A percentile compares a stretch with the other conserved stretches of the same genome.
Conservation (phyloP, 208 protist genomes). For the Leishmania arabica region DNA sequence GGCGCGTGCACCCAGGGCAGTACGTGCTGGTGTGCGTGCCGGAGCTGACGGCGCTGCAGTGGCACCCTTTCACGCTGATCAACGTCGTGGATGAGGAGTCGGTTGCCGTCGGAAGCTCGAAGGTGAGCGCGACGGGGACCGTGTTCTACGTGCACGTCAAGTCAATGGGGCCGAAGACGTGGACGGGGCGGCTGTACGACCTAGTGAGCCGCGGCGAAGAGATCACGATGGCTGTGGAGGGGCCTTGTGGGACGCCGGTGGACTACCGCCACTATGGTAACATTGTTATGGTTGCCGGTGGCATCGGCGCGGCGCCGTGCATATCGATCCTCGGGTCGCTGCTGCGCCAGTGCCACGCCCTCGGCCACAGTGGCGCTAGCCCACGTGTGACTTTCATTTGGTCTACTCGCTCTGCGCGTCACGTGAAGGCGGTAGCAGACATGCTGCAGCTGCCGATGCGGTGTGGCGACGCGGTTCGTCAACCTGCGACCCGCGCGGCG, state of each 20-base stretch:
- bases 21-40: slow-evolving; percentile 65
- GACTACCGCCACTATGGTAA: slow-evolving; percentile 38
- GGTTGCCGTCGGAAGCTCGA: neutral
- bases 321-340: slow-evolving; percentile 39
- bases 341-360: neutral
- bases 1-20: slow-evolving; percentile 31
- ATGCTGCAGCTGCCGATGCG: slow-evolving; percentile 14
- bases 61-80: slow-evolving; percentile 69
- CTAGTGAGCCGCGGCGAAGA: slow-evolving; percentile 21
- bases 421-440: slow-evolving; percentile 7
- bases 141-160: slow-evolving; percentile 50
- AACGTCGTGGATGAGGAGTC: slow-evolving; percentile 24
- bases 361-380: neutral
- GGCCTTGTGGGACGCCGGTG: slow-evolving; percentile 41
- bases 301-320: slow-evolving; percentile 53
- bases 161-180: slow-evolving; percentile 52
- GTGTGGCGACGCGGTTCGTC: neutral
- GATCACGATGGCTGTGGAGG: slow-evolving; percentile 47
- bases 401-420: slow-evolving; percentile 7
- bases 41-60: slow-evolving; percentile 58
- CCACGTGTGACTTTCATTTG: slow-evolving; percentile 6
- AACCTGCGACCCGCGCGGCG: neutral
- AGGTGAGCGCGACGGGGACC: slow-evolving; percentile 8
- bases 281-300: slow-evolving; percentile 50
- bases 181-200: slow-evolving; percentile 42